Evolutionary conservation across 805 yeast genomes (phyloP).

Genomic region (Wickerhamiella nectarea): DNA sequence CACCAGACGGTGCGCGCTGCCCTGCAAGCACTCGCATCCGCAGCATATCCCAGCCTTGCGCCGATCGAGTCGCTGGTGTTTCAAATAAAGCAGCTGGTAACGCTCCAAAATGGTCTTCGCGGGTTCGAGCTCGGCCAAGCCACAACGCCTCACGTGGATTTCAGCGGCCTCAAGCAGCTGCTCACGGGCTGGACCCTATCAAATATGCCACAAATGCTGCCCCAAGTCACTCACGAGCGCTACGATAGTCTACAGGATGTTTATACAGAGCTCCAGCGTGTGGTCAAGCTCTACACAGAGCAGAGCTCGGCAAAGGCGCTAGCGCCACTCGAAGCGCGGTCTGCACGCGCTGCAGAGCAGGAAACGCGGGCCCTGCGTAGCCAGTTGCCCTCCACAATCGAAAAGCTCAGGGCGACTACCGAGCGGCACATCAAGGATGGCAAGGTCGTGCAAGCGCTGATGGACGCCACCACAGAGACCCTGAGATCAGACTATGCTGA

Average conservation of each 20-base stretch:
- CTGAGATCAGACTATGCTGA: conserved; percentile 44
- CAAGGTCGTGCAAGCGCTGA: conserved; percentile 36
- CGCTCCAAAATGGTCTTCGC: conserved; percentile 54
- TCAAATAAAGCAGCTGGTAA: conserved; percentile 55
- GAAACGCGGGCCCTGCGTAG: conserved; percentile 34
- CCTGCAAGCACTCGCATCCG: conserved; percentile 32
- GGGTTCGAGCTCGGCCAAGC: conserved; percentile 71
- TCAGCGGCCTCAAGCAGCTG: conserved; percentile 57
- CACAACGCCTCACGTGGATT: conserved; percentile 58
- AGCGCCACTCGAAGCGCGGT: conserved; percentile 30
- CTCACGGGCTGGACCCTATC: conserved; percentile 28
- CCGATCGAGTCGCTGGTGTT: conserved; percentile 47
- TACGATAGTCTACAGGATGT: conserved; percentile 66
- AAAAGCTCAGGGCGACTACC: conserved; percentile 41
- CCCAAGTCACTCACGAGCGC: conserved; percentile 68
- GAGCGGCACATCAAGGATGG: conserved; percentile 42
- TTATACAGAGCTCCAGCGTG: conserved; percentile 54
- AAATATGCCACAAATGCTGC: conserved; percentile 30
- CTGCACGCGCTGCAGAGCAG: conserved; percentile 22
- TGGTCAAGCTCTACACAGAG: conserved; percentile 56
- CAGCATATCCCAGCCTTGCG: conserved; percentile 30
- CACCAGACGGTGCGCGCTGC: conserved; percentile 75
- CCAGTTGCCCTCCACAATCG: conserved; percentile 40
- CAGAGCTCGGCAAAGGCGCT: conserved; percentile 38
- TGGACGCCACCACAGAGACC: conserved; percentile 55